Conservation (phyloP, 192 early-diverging fungal genomes). For the Endogone sp. region DNA sequence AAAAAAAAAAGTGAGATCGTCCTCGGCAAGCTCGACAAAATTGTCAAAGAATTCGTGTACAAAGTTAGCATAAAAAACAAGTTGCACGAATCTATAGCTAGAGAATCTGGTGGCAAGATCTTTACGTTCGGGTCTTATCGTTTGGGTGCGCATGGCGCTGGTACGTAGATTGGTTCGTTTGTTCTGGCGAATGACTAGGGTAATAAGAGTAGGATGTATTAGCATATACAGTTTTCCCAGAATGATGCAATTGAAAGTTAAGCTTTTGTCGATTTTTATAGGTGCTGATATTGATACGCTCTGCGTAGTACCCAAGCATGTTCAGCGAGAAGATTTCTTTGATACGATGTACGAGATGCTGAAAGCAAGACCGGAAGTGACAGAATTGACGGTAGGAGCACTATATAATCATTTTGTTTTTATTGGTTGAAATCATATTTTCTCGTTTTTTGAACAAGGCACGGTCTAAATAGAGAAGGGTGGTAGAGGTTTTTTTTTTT, state of each 20-base stretch:
- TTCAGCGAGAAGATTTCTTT: constrained; percentile 92
- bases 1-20: constrained; percentile 89
- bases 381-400: constrained; percentile 76
- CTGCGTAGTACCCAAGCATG: constrained; percentile 89
- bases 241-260: background rate
- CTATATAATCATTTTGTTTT: background rate
- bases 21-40: constrained; percentile 77
- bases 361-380: constrained; percentile 77
- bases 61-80: constrained; percentile 65
- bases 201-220: background rate
- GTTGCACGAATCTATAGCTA: constrained; percentile 79
- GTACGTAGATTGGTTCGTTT: constrained; percentile 38
- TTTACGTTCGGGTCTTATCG: constrained; percentile 97
- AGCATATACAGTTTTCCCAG: background rate
- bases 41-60: constrained; percentile 94
- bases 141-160: constrained; percentile 90
- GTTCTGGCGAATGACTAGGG: too few relatives aligned
- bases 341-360: constrained; percentile 82
- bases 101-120: constrained; percentile 90
- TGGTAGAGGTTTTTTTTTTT: too few relatives aligned
- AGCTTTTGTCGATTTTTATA: constrained; percentile 14
- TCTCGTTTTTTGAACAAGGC: too few relatives aligned
- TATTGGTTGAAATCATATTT: too few relatives aligned
- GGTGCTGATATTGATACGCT: constrained; percentile 98
- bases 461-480: too few relatives aligned